A percentile compares a stretch with the other conserved stretches of the same genome.
Conservation (phyloP, 2,329 filamentous ascomycete genomes). For the Cercospora sp. region DNA sequence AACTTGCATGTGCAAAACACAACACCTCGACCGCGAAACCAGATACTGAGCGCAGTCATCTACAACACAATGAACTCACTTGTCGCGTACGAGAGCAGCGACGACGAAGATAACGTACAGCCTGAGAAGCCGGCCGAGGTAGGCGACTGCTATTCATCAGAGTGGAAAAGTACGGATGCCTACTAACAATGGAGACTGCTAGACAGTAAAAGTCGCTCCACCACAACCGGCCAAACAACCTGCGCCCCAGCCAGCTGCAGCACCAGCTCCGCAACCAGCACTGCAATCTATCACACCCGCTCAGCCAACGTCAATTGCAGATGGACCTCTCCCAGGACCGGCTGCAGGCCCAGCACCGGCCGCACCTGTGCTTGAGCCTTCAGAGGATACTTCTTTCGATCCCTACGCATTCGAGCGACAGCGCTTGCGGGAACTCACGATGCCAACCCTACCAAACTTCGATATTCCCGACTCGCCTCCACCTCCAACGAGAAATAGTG, state of each 20-base stretch:
- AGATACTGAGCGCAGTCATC: background rate
- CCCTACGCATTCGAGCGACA: conserved; percentile 68
- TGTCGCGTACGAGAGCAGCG: conserved; percentile 51
- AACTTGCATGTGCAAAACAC: conserved; percentile 10
- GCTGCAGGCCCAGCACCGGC: conserved; percentile 11
- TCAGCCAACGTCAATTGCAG: background rate
- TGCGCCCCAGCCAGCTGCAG: background rate
- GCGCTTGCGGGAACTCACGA: conserved; percentile 69
- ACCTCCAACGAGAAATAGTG: conserved; percentile 41
- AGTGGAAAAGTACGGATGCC: conserved; percentile 44
- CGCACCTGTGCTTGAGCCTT: conserved; percentile 19
- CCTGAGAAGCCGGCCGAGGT: conserved; percentile 42
- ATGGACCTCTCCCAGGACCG: conserved; percentile 21
- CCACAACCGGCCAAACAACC: background rate
- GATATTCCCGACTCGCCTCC: conserved; percentile 74
- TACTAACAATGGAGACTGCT: conserved; percentile 45
- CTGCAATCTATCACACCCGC: background rate
- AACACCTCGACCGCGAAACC: background rate
- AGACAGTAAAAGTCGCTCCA: conserved; percentile 30
- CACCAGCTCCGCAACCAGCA: background rate
- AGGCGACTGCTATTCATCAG: conserved; percentile 36
- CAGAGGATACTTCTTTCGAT: conserved; percentile 46
- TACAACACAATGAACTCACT: conserved; percentile 37
- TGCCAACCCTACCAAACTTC: conserved; percentile 71
- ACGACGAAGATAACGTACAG: conserved; percentile 44